Evolutionary conservation across 306 rosid species (phyloP), one percentile per base, ranked within the genome.

Genomic region (Begonia masoniana): DNA sequence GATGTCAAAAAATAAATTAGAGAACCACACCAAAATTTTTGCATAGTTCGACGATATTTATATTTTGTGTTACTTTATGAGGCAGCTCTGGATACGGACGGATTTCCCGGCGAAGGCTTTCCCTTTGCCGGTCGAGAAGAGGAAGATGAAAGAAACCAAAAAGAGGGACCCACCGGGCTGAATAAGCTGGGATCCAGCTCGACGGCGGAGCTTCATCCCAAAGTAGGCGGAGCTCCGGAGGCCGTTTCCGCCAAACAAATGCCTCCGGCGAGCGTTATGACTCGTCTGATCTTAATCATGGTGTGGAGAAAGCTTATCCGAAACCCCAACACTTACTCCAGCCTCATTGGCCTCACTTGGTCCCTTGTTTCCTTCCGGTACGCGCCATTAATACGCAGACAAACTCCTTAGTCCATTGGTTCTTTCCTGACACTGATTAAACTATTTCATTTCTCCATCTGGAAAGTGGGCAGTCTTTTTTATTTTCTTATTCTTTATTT

Each of bases 211-310:
- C 81, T 85, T 15, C 94, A 91, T 74, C 74, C 86, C 0, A 83
- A 76, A 56, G 57, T 41, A 0, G 12, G 62, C 12, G 87, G 61
- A 26, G 69, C 48, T 0, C 51, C 67, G 1, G 81, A 72, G 2
- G 21, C 74, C 1, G 42, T 64, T 0, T 57, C 14, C 12, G 78
- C 56, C 0, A 92, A 83, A 64, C 84, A 83, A 69, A 75, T 92
- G 99, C 99, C 99, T 31, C 99, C 99, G 68, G 99, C 99, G 39
- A 92, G 93, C 56, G 99, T 92, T 0, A 86, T 92, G 93, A 92
- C 99, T 9, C 94, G 96, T 52, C 68, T 92, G 65, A 92, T 92
- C 61, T 57, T 92, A 50, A 92, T 92, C 71, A 92, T 86, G 99
- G 99, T 92, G 45, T 92, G 99, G 99, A 61, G 99, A 41, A 92